Evolutionary conservation across 768 basidiomycete species (phyloP), one percentile per base, ranked within the genome.

Genomic region (Russula sp.): DNA sequence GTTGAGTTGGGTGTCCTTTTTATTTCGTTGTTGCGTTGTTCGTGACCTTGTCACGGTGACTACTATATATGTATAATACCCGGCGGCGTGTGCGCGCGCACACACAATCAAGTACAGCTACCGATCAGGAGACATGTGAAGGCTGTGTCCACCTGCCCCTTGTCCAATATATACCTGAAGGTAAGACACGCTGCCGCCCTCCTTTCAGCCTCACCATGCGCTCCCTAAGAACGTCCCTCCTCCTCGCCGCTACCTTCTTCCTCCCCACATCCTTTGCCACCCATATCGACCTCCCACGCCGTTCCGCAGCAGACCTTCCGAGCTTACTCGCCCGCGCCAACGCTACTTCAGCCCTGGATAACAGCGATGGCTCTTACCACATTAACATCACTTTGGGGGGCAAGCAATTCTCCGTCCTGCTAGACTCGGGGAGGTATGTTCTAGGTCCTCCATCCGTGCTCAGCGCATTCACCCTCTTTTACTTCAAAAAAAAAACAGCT

Each of bases 361-460:
- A 1, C 7, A 3, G 0, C 1, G 14, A 7, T 2, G 20, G 10
- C 2, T 20, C 14, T 3, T 63, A 63, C 35, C 5, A n/a, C 25
- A 38, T 63, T 29, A 77, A 77, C 50, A 70, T 79, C 61, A 75
- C 76, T 0, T 58, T 81, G 41, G 75, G 76, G 9, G 73, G 71
- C 6, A 22, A 54, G 25, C 53, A 38, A 11, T 75, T 74, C 61
- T 58, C 66, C 16, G 69, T 79, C 51, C 51, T 75, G 57, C 72
- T 80, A 50, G 79, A 80, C 62, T 77, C 79, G 5, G 79, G 79
- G n/a, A 80, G 78, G 79, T 78, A 55, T 2, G 56, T 59, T 29
- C 22, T 45, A 32, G 18, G 46, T 16, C 16, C 22, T 16, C n/a
- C 10, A 11, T 10, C 42, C 34, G 47, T 10, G 47, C 35, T 43